Conservation (phyloP, 495 filamentous ascomycete genomes). For the Apodospora peruviana region DNA sequence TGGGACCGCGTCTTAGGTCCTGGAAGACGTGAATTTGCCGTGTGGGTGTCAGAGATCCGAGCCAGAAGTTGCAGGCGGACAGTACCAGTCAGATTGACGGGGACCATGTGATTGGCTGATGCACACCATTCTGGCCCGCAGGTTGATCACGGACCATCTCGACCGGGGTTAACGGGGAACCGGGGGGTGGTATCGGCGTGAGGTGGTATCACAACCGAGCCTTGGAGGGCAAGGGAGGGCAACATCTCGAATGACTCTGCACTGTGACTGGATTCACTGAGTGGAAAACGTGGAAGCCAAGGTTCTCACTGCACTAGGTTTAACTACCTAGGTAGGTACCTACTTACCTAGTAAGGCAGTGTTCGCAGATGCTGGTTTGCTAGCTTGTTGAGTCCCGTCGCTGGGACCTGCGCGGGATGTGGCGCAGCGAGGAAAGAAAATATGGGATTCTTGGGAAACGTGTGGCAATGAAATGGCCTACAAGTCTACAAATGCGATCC, state of each 20-base stretch:
- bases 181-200: neutral
- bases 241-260: neutral
- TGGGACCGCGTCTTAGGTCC: neutral
- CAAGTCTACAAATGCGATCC: no score
- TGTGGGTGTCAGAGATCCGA: neutral
- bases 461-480: neutral
- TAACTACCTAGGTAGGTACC: no score
- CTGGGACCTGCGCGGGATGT: neutral
- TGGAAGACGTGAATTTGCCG: neutral
- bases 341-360: no score
- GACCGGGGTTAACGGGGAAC: conserved; percentile 2
- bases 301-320: no score
- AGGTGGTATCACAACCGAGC: neutral
- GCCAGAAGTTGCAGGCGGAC: neutral
- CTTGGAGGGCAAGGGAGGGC: neutral
- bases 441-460: conserved; percentile 2
- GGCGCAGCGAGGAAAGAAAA: neutral
- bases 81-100: neutral
- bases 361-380: no score
- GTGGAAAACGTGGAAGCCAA: neutral
- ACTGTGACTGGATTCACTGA: neutral
- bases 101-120: conserved; percentile 7
- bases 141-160: conserved; percentile 17
- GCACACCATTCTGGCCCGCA: conserved; percentile 1
- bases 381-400: neutral